These are phyloP conservation scores for Hypoxylon sp. DNA, from an alignment of 2,329 filamentous ascomycete species.

Conservation along the genomic window DNA sequence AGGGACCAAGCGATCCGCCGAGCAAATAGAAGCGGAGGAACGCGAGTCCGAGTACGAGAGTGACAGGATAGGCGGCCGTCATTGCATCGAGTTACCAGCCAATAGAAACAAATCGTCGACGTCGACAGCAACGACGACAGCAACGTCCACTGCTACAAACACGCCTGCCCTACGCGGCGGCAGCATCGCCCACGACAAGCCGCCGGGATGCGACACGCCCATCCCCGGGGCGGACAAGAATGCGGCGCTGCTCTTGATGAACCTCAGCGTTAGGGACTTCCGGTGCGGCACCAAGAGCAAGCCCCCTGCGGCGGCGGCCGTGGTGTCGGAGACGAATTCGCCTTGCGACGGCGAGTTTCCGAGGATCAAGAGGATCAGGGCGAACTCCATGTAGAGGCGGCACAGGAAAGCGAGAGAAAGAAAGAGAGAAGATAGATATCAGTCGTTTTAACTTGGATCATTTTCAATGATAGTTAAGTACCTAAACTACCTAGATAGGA, in stretches of 20 bases:
- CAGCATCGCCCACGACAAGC: conserved; percentile 34
- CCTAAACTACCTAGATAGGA: conserved; percentile 9
- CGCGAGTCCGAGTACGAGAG: conserved; percentile 41
- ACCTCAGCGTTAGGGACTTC: conserved; percentile 57
- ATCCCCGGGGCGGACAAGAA: conserved; percentile 56
- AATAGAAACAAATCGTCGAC: conserved; percentile 1
- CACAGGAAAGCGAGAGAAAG: not conserved
- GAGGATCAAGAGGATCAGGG: conserved; percentile 57
- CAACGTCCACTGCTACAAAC: not conserved
- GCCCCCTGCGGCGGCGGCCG: not conserved
- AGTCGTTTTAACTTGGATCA: conserved; percentile 1
- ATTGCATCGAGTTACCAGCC: not conserved
- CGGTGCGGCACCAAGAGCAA: conserved; percentile 23
- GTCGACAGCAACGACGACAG: not conserved
- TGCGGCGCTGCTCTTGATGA: conserved; percentile 62
- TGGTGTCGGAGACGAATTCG: conserved; percentile 38
- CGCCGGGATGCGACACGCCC: conserved; percentile 21
- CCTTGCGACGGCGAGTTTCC: conserved; percentile 45
- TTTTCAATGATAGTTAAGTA: not conserved
- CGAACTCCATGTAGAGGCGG: conserved; percentile 54
- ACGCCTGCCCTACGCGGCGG: not conserved
- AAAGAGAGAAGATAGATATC: not conserved
- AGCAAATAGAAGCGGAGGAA: conserved; percentile 45
- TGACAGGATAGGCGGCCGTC: conserved; percentile 13
- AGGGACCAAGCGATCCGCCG: conserved; percentile 48